Evolutionary conservation across 371 early-diverging fungal genomes (phyloP).

Genomic region (Syncephalastrum racemosum): DNA sequence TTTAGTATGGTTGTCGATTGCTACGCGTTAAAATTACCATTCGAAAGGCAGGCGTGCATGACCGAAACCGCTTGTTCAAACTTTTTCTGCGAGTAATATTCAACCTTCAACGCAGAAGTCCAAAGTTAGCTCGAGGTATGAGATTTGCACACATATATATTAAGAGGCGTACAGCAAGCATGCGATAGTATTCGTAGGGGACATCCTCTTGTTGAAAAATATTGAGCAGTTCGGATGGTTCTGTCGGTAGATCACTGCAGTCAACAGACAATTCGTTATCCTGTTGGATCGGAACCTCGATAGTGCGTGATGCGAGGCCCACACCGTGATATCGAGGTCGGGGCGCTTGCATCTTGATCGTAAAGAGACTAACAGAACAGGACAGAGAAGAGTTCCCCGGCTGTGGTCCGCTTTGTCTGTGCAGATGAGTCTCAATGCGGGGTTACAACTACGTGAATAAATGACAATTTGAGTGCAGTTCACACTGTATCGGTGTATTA

Average conservation of each 20-base stretch:
- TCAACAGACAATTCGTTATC: constrained; percentile 82
- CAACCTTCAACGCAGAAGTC: constrained; percentile 48
- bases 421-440: no score
- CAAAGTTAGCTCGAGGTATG: neutral
- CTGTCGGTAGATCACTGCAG: constrained; percentile 67
- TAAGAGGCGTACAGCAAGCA: constrained; percentile 68
- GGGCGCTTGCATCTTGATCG: no score
- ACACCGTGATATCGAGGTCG: no score
- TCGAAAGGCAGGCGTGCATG: constrained; percentile 60
- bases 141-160: neutral
- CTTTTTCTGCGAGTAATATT: constrained; percentile 72
- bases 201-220: constrained; percentile 77
- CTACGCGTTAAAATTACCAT: constrained; percentile 35
- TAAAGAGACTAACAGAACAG: no score
- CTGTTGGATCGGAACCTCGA: constrained; percentile 81
- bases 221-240: constrained; percentile 71
- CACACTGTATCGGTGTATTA: no score
- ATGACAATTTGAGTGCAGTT: no score
- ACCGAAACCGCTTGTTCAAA: constrained; percentile 62
- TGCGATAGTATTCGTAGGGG: constrained; percentile 70
- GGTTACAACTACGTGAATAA: no score
- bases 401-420: no score
- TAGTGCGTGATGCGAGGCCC: constrained; percentile 34
- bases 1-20: neutral
- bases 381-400: no score